A percentile compares a stretch with the other conserved stretches of the same genome.
Conservation (phyloP, 495 filamentous ascomycete species). For the Ramalina intermedia region DNA sequence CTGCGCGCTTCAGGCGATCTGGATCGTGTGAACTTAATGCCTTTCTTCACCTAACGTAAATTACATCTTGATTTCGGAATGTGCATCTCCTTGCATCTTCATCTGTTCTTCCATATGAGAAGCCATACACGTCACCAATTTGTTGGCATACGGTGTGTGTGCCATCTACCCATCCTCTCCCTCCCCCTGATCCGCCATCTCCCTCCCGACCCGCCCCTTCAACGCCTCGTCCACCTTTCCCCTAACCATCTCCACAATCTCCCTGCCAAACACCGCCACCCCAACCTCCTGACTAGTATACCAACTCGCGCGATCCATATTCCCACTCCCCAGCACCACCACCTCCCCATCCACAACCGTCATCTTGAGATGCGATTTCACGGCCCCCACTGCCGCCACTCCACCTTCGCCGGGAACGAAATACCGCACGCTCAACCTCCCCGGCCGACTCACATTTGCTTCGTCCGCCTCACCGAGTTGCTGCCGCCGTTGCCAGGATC, state of each 20-base stretch:
- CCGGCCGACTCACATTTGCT: constrained; percentile 22
- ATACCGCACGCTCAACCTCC: constrained; percentile 3
- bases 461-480: constrained; percentile 16
- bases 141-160: too few relatives aligned
- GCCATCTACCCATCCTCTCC: too few relatives aligned
- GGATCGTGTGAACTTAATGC: too few relatives aligned
- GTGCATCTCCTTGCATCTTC: too few relatives aligned
- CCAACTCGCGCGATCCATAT: constrained; percentile 65
- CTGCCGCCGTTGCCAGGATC: not conserved
- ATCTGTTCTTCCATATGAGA: too few relatives aligned
- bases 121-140: too few relatives aligned
- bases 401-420: not conserved
- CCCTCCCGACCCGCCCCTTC: not conserved
- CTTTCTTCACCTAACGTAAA: too few relatives aligned
- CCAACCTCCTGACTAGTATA: constrained; percentile 67
- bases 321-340: constrained; percentile 55
- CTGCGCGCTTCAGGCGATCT: too few relatives aligned
- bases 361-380: constrained; percentile 59
- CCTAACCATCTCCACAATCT: constrained; percentile 29
- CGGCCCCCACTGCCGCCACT: constrained; percentile 27
- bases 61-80: too few relatives aligned
- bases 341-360: constrained; percentile 45
- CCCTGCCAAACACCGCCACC: constrained; percentile 40
- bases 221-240: not conserved
- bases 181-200: not conserved